A percentile compares a stretch with the other conserved stretches of the same genome.
phyloP scores from a whole-genome alignment of 2,329 filamentous ascomycete genomes.

The Penicillium sp. region DNA sequence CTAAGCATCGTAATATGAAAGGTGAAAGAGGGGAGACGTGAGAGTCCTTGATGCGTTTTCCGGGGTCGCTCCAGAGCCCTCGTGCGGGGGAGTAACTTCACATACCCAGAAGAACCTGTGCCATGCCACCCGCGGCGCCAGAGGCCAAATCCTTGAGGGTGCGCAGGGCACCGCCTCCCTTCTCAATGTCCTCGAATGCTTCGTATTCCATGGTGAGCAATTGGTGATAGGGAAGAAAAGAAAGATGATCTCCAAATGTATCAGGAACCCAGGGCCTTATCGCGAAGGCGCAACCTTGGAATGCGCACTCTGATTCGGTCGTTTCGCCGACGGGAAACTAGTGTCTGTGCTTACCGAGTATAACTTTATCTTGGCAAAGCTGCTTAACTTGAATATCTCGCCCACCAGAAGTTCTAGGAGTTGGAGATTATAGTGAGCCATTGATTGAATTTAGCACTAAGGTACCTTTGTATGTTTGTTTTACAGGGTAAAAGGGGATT shows the following conservation, averaged over 20 bases:
- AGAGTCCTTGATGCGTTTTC: constrained; percentile 3
- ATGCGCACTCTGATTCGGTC: constrained; percentile 31
- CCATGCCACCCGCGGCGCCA: constrained; percentile 86
- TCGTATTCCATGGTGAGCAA: constrained; percentile 32
- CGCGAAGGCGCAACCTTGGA: constrained; percentile 21
- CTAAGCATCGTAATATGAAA: neutral
- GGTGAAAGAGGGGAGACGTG: neutral
- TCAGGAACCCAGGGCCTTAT: constrained; percentile 15
- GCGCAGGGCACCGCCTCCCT: constrained; percentile 50
- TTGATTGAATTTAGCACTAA: neutral
- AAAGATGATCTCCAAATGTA: constrained; percentile 9
- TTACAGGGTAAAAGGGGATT: neutral
- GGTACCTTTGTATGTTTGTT: neutral
- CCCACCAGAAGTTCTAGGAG: neutral
- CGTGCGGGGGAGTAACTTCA: constrained; percentile 22
- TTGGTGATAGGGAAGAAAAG: constrained; percentile 3
- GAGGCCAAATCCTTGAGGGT: constrained; percentile 87
- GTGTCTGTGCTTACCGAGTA: neutral
- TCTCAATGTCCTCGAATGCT: constrained; percentile 37
- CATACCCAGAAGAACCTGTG: constrained; percentile 89
- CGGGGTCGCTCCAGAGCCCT: neutral
- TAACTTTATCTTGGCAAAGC: neutral
- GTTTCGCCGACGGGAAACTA: constrained; percentile 27
- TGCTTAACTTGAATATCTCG: neutral
- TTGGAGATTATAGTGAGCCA: neutral